A percentile compares a stretch with the other conserved stretches of the same genome.
Conservation (phyloP, 345 rosid species). For the Barbarea vulgaris region DNA sequence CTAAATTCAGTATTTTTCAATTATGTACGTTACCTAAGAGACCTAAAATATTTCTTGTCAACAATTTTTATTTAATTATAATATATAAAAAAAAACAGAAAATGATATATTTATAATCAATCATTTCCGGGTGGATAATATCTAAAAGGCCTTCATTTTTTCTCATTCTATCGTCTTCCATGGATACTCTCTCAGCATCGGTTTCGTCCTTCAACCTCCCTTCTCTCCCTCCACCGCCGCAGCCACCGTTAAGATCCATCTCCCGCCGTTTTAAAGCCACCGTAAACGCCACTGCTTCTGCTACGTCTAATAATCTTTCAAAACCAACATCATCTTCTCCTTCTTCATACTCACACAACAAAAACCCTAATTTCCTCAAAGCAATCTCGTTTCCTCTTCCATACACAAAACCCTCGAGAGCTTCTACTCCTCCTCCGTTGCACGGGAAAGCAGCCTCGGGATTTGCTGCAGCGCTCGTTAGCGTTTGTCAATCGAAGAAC, state of each 20-base stretch:
- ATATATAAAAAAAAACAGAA: not conserved
- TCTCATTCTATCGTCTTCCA: conserved; percentile 31
- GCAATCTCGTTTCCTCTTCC: conserved; percentile 30
- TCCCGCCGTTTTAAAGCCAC: conserved; percentile 26
- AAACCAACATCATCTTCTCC: conserved; percentile 37
- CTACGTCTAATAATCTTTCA: conserved; percentile 31
- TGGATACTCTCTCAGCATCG: conserved; percentile 65
- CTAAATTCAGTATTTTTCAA: not conserved
- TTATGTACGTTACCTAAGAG: not conserved
- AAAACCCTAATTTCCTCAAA: not conserved
- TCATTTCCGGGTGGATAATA: conserved; percentile 14
- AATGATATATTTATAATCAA: not conserved
- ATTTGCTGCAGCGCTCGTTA: conserved; percentile 76
- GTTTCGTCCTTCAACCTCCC: conserved; percentile 57
- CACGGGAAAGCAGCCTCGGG: conserved; percentile 65
- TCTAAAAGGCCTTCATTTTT: not conserved
- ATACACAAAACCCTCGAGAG: conserved; percentile 16
- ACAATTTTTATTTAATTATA: not conserved
- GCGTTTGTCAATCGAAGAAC: conserved; percentile 50
- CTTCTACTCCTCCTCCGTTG: conserved; percentile 9
- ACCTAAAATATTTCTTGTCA: not conserved
- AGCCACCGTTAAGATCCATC: conserved; percentile 26
- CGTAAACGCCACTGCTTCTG: conserved; percentile 39
- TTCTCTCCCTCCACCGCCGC: conserved; percentile 41
- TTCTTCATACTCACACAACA: conserved; percentile 28